Percentiles rank a stretch among this genome's conserved stretches.
phyloP scores from a whole-genome alignment of 208 protist species.

The Trypanosoma rangeli region DNA sequence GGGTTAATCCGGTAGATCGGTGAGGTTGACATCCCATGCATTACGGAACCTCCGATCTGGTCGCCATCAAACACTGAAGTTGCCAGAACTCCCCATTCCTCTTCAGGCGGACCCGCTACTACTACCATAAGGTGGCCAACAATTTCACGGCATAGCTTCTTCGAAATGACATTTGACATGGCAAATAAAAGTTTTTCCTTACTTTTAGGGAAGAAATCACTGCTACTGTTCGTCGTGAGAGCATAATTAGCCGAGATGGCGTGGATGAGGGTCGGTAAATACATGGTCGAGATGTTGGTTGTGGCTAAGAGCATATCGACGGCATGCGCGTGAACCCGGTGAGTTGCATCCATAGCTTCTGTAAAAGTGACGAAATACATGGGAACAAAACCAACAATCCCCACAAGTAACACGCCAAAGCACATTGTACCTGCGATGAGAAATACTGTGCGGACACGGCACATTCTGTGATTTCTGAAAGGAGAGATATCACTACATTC shows the following conservation, averaged over 20 bases:
- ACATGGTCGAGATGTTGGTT: conserved; percentile 43
- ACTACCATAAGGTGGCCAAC: conserved; percentile 22
- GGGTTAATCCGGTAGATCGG: conserved; percentile 11
- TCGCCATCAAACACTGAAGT: not conserved
- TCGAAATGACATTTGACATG: conserved; percentile 28
- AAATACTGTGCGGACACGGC: conserved; percentile 39
- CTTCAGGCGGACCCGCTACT: not conserved
- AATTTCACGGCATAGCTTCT: conserved; percentile 26
- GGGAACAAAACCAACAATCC: conserved; percentile 53
- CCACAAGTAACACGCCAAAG: conserved; percentile 48
- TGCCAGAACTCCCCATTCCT: conserved; percentile 15
- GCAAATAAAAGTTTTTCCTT: conserved; percentile 30
- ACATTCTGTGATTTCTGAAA: conserved; percentile 26
- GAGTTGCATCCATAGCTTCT: conserved; percentile 39
- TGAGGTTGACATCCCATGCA: conserved; percentile 6
- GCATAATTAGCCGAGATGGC: conserved; percentile 60
- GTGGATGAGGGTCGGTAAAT: conserved; percentile 56
- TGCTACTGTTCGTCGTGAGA: not conserved
- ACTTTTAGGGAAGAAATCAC: conserved; percentile 11
- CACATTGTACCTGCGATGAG: conserved; percentile 51
- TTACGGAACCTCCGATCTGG: conserved; percentile 4
- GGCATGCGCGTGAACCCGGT: conserved; percentile 43
- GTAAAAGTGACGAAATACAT: conserved; percentile 53
- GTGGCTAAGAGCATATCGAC: conserved; percentile 47
- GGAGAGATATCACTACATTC: conserved; percentile 23